A percentile compares a stretch with the other conserved stretches of the same genome.
These are phyloP conservation scores for Phytophthora hybrid DNA, from an alignment of 352 stramenopile species.

Conservation along the genomic window DNA sequence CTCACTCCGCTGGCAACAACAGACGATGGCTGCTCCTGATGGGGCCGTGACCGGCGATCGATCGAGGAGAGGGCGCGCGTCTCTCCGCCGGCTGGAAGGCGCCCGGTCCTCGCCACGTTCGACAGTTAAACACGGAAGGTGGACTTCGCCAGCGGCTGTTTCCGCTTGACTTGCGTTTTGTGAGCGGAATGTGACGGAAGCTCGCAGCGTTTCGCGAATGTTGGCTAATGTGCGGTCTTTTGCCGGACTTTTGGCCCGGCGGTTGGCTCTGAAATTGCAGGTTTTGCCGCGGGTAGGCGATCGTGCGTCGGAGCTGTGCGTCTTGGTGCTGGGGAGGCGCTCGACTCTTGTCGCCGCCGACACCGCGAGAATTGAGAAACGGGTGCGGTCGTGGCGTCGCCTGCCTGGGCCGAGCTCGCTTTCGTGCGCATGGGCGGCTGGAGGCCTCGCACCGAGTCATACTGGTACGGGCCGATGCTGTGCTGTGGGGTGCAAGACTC, in stretches of 20 bases:
- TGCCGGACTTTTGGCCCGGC: constrained; percentile 13
- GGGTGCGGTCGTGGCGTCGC: constrained; percentile 12
- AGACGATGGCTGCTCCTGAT: constrained; percentile 31
- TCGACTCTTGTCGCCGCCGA: constrained; percentile 5
- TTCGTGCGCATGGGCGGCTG: constrained; percentile 14
- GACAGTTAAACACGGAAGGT: constrained; percentile 24
- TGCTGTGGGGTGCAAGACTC: neutral
- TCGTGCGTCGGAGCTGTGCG: neutral
- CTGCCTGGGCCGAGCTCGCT: constrained; percentile 3
- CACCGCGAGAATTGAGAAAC: neutral
- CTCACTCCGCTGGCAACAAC: constrained; percentile 10
- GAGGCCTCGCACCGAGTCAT: constrained; percentile 15
- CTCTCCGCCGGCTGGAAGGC: constrained; percentile 11
- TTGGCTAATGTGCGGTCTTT: constrained; percentile 21
- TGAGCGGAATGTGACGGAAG: constrained; percentile 23
- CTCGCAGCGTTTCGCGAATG: constrained; percentile 22
- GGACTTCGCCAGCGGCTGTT: constrained; percentile 17
- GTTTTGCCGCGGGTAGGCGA: neutral
- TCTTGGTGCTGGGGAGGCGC: neutral
- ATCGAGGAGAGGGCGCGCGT: constrained; percentile 10
- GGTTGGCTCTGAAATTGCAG: neutral
- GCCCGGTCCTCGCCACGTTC: constrained; percentile 13
- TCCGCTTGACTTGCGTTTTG: constrained; percentile 23
- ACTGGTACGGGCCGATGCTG: constrained; percentile 19
- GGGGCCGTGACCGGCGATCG: constrained; percentile 25